phyloP scores from a whole-genome alignment of 768 basidiomycete genomes.

The Hericium alpestre region DNA sequence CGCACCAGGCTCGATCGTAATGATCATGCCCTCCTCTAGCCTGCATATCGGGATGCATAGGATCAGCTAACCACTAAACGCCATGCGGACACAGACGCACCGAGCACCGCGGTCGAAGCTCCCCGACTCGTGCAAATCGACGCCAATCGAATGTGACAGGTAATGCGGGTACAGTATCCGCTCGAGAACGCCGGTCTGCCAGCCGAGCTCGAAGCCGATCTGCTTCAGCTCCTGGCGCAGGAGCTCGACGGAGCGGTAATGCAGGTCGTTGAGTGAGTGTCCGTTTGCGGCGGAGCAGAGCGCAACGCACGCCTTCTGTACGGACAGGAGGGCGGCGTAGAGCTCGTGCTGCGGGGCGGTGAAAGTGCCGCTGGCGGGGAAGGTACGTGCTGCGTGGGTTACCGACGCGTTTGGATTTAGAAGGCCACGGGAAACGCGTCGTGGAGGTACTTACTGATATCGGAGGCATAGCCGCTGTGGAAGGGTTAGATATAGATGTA shows the following conservation, averaged over 20 bases:
- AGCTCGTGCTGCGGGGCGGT: conserved; percentile 72
- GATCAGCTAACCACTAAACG: not conserved
- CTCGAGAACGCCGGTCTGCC: conserved; percentile 47
- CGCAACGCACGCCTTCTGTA: conserved; percentile 55
- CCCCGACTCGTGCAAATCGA: conserved; percentile 85
- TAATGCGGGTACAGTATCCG: conserved; percentile 83
- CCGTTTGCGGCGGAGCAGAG: conserved; percentile 49
- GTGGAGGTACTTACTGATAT: conserved; percentile 57
- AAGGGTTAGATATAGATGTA: conserved; percentile 4
- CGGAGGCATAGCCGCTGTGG: conserved; percentile 84
- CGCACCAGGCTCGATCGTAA: conserved; percentile 82
- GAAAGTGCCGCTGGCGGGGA: conserved; percentile 76
- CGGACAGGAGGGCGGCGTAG: conserved; percentile 67
- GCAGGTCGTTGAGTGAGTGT: conserved; percentile 65
- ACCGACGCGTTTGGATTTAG: not conserved
- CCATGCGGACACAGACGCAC: conserved; percentile 26
- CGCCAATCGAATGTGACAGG: conserved; percentile 84
- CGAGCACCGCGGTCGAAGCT: conserved; percentile 42
- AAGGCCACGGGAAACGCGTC: not conserved
- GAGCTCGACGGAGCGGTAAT: conserved; percentile 57
- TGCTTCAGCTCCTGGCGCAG: conserved; percentile 66
- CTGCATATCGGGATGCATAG: conserved; percentile 24
- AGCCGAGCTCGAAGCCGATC: conserved; percentile 52
- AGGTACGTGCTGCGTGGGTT: conserved; percentile 59
- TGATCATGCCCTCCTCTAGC: conserved; percentile 76